phyloP scores from a whole-genome alignment of 139 green algal species.

The Edaphochlamys debaryana region DNA sequence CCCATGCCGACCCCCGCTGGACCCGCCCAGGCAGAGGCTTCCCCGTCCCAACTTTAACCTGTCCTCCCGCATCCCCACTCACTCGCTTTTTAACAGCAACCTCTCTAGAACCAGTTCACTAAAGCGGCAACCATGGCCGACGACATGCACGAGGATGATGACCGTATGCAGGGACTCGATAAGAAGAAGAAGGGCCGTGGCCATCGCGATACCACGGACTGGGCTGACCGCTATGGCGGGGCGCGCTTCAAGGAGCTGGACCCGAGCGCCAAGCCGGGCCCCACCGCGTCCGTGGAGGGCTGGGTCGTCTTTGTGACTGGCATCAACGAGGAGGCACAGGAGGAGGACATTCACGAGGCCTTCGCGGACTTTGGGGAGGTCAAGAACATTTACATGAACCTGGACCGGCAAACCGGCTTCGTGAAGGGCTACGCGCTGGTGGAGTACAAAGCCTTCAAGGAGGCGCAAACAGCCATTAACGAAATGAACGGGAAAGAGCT shows the following conservation, averaged over 20 bases:
- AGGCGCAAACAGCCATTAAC: constrained; percentile 90
- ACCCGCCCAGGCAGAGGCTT: too few species aligned
- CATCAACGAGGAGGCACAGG: constrained; percentile 94
- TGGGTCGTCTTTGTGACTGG: constrained; percentile 94
- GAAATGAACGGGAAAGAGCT: constrained; percentile 87
- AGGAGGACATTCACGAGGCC: constrained; percentile 93
- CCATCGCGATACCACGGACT: constrained; percentile 25
- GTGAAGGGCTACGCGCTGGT: constrained; percentile 96
- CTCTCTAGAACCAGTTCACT: too few species aligned
- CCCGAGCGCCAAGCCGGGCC: constrained; percentile 41
- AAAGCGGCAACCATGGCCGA: too few species aligned
- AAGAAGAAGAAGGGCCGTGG: constrained; percentile 36
- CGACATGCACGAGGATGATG: constrained; percentile 27
- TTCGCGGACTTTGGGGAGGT: constrained; percentile 96
- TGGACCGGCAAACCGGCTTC: constrained; percentile 95
- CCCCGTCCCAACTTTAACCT: too few species aligned
- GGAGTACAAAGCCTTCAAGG: constrained; percentile 88
- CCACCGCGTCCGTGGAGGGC: constrained; percentile 82
- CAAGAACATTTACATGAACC: constrained; percentile 97
- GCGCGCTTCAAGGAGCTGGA: constrained; percentile 49
- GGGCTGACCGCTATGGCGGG: constrained; percentile 42
- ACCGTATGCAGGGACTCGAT: background rate
- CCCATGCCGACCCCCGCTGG: too few species aligned
- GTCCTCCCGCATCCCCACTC: too few species aligned
- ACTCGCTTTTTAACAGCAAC: too few species aligned